phyloP scores from a whole-genome alignment of 169 alveolate species.

The Pseudocohnilembus persalinus region DNA sequence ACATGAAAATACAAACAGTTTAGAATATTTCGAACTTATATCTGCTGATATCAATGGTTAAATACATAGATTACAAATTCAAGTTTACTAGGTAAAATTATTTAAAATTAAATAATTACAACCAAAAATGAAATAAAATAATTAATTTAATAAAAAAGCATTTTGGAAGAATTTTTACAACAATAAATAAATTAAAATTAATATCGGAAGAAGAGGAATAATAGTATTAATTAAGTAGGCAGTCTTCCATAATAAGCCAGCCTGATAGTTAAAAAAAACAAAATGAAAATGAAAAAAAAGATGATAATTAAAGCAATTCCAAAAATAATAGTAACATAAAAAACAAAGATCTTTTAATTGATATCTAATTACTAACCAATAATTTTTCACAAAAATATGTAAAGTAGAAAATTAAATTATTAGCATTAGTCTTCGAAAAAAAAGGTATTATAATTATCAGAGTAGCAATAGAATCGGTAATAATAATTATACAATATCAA shows the following conservation, averaged over 20 bases:
- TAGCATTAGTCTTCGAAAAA: background rate
- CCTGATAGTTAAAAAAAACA: too few species aligned
- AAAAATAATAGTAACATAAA: too few species aligned
- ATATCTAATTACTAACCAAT: too few species aligned
- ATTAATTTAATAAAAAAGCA: background rate
- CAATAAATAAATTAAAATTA: background rate
- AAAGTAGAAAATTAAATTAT: too few species aligned
- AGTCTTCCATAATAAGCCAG: background rate
- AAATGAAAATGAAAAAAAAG: too few species aligned
- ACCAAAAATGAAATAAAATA: too few species aligned
- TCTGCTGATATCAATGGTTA: background rate
- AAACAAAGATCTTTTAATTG: background rate
- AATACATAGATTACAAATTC: background rate
- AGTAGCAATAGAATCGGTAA: background rate
- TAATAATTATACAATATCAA: too few species aligned
- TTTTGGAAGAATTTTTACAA: background rate
- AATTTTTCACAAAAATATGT: background rate
- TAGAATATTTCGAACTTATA: background rate
- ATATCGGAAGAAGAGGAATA: background rate
- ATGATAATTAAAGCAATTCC: too few species aligned
- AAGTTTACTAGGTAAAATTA: background rate
- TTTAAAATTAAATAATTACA: too few species aligned
- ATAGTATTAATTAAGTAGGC: background rate
- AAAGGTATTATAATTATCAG: background rate
- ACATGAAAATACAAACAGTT: background rate